phyloP scores from a whole-genome alignment of 257 asterid species.

The Henckelia pumila region DNA sequence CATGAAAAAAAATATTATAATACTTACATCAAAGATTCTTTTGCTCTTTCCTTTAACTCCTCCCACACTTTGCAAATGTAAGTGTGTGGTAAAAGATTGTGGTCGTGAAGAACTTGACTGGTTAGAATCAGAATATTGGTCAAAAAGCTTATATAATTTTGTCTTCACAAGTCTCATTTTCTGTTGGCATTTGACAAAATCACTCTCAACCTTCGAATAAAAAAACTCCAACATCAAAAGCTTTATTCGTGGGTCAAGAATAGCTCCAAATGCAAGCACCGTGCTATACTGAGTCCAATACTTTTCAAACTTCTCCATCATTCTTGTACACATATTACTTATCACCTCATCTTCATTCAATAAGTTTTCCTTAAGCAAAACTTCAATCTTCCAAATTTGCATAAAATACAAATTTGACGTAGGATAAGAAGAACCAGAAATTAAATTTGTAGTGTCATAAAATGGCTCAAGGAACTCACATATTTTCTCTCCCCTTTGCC shows the following conservation, averaged over 20 bases:
- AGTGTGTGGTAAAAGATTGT: no score
- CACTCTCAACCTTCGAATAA: constrained; percentile 3
- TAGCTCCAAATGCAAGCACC: constrained; percentile 7
- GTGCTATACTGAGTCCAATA: neutral
- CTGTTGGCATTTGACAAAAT: neutral
- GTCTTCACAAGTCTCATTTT: no score
- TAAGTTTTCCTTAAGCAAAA: neutral
- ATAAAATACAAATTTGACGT: constrained; percentile 3
- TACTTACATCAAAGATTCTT: constrained; percentile 1
- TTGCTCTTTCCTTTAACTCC: neutral
- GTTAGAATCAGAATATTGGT: neutral
- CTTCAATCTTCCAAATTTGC: neutral
- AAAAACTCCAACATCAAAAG: neutral
- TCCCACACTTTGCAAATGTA: neutral
- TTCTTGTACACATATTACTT: neutral
- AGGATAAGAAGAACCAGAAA: constrained; percentile 2
- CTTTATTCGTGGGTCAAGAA: neutral
- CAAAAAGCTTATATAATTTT: neutral
- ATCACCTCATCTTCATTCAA: neutral
- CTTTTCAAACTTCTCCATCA: neutral
- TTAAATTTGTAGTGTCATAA: neutral
- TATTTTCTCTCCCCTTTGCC: neutral
- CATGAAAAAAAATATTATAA: neutral
- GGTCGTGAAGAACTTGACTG: neutral
- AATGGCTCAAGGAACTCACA: neutral